These are phyloP conservation scores for Calonectria pseudoreteaudii DNA, from an alignment of 2,329 filamentous ascomycete species.

Conservation along the genomic window DNA sequence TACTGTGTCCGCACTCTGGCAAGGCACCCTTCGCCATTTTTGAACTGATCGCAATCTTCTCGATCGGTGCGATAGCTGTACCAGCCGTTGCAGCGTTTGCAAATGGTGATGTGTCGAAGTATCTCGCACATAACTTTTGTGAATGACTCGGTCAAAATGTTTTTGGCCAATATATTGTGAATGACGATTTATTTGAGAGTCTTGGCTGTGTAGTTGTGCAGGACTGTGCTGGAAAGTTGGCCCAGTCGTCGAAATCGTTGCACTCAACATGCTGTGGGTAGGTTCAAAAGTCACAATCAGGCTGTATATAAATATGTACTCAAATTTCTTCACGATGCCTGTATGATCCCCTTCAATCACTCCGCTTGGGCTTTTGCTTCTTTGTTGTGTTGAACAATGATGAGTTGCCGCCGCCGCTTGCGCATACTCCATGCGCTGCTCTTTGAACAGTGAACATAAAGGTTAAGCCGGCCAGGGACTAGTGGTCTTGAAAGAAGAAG, in stretches of 20 bases:
- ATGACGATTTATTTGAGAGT: background rate
- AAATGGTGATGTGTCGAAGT: background rate
- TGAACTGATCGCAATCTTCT: background rate
- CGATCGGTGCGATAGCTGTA: background rate
- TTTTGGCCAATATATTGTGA: background rate
- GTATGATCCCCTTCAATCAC: background rate
- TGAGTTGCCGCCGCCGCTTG: background rate
- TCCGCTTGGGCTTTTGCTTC: background rate
- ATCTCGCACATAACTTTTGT: background rate
- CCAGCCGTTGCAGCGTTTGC: background rate
- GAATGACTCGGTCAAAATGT: background rate
- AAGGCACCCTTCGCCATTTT: background rate
- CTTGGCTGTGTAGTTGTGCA: background rate
- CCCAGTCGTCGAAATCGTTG: background rate
- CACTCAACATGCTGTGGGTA: background rate
- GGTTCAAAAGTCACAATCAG: background rate
- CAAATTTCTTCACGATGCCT: background rate
- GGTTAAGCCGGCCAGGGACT: background rate
- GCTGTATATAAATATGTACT: background rate
- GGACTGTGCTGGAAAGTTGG: background rate
- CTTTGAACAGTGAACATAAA: background rate
- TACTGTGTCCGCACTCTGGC: background rate
- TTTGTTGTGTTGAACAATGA: background rate
- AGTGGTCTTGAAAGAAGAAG: background rate
- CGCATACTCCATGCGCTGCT: background rate